phyloP scores from a whole-genome alignment of 2,329 filamentous ascomycete species.

The Botrytis hyacinthi region DNA sequence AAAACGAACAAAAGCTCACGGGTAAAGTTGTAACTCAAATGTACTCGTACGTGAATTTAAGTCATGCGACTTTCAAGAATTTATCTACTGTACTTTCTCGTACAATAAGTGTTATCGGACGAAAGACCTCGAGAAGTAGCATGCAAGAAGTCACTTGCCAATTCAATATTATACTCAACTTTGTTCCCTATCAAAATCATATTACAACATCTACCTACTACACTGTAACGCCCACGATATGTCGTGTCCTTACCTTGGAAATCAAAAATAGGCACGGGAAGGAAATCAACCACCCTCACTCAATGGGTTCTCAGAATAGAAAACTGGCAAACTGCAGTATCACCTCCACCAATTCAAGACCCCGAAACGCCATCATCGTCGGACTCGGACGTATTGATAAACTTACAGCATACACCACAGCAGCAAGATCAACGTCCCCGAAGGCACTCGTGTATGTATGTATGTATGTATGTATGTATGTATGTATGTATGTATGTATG shows the following conservation, averaged over 20 bases:
- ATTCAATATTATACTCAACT: not conserved
- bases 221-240: not conserved
- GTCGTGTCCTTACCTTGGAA: not conserved
- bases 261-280: not conserved
- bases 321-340: slow-evolving; percentile 6
- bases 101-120: slow-evolving; percentile 11
- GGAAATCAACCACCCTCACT: slow-evolving; percentile 1
- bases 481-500: slow-evolving; percentile 4
- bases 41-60: slow-evolving; percentile 7
- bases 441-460: slow-evolving; percentile 2
- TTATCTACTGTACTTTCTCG: not conserved
- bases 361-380: slow-evolving; percentile 20
- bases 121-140: slow-evolving; percentile 10
- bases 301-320: slow-evolving; percentile 4
- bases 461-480: slow-evolving; percentile 1
- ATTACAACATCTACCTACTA: not conserved
- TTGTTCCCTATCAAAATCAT: slow-evolving; percentile 14
- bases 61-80: slow-evolving; percentile 17
- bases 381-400: slow-evolving; percentile 5
- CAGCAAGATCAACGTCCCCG: slow-evolving; percentile 21
- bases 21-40: not conserved
- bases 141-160: slow-evolving; percentile 23
- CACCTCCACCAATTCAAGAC: slow-evolving; percentile 8
- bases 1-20: not conserved
- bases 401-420: slow-evolving; percentile 2